Evolutionary conservation across 345 rosid species (phyloP), one percentile per base, ranked within the genome.

Genomic region (Cardamine occulta): DNA sequence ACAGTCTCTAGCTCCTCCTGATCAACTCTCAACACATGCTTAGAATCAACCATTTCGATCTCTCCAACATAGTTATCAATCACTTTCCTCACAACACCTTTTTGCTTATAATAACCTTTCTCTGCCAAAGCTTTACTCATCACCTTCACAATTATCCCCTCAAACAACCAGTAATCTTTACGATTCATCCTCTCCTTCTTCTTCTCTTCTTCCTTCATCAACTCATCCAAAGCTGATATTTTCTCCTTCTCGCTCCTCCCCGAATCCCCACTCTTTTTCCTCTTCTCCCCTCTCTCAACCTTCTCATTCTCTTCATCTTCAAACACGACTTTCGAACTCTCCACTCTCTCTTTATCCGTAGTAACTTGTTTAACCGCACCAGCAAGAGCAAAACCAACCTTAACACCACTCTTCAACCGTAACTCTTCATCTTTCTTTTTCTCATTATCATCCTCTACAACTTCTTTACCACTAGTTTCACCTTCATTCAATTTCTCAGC

Each of bases 1-100:
- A 92, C 99, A 0, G 97, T 95, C 85, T 95, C 97, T 12, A 95
- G 90, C 89, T 95, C 99, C 74, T 86, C 93, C 71, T 92, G 99
- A 81, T 95, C 99, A 61, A 95, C 93, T 72, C 96, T 82, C 79
- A 95, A 68, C 28, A 81, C 80, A 42, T 95, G 97, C 81, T 91
- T 95, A 68, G 75, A 87, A 68, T 90, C 92, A 18, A 90, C 79
- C 90, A 92, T 91, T 79, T 90, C 93, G 13, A 90, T 83, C 80
- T 95, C 97, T 17, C 97, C 97, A 5, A 88, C 93, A 54, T 92
- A 95, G 59, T 79, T 86, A 49, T 95, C 99, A 29, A 90, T 87
- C 66, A 92, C 99, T 81, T 84, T 88, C 78, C 78, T 90, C 74
- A 95, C 90, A 6, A 89, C 83, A 7, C 97, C 97, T 45, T 95